Evolutionary conservation across 768 basidiomycete genomes (phyloP), one percentile per base, ranked within the genome.

Genomic region (Cystofilobasidium capitatum): DNA sequence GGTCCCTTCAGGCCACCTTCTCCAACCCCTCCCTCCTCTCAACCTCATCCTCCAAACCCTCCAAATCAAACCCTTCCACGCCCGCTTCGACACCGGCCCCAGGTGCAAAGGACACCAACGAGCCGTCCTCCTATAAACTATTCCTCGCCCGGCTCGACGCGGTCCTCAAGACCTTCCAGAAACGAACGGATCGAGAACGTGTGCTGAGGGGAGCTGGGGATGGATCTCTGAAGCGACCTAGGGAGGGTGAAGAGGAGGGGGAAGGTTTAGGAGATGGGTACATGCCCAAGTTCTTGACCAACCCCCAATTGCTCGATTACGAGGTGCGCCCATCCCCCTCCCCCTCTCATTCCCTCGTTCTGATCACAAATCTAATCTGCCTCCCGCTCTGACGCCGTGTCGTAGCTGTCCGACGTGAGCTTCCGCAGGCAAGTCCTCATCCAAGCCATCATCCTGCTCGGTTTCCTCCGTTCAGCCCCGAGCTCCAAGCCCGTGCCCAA

Each of bases 361-460:
- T 33, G 26, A 20, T 44, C 12, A 35, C 33, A 33, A 2, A 26
- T 3, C 26, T 29, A 0, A 33, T 4, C 39, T 59, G 22, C 39
- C 57, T 66, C 55, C 40, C 70, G 55, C 31, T n/a, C n/a, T n/a
- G n/a, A n/a, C n/a, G n/a, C n/a, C n/a, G 71, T 66, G 22, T 58
- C 37, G 9, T 73, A 92, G 91, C 83, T 93, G 62, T 87, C 90
- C 26, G 91, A 93, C 73, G 88, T 88, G 0, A 84, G 88, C 72
- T 96, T 96, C 80, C 87, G 91, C n/a, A 85, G 90, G 20, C 92
- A 94, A 77, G 85, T 92, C 77, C 81, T 94, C 24, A 86, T 93
- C 74, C 91, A 96, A 67, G 65, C 74, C 44, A 71, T 75, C 31
- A 75, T 78, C 66, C 72, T 77, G 29, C 69, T 73, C 36, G 73